Percentiles rank a stretch among this genome's conserved stretches.
Conservation (phyloP, 2,329 filamentous ascomycete genomes). For the Colletotrichum caudatum region DNA sequence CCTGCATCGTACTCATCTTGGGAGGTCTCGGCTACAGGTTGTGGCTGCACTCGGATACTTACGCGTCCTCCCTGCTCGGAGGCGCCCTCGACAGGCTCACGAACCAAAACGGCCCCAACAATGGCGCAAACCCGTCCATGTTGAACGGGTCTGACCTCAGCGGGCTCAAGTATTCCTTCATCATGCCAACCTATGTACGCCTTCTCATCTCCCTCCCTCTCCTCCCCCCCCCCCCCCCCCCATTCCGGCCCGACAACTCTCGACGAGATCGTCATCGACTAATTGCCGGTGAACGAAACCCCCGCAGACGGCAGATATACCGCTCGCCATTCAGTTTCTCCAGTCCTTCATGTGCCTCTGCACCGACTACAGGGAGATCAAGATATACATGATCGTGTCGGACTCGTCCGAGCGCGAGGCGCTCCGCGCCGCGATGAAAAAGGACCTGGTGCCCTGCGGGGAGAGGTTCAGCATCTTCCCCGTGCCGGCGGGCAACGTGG, state of each 20-base stretch:
- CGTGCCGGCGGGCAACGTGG: constrained; percentile 12
- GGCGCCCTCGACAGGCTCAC: not conserved
- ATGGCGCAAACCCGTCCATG: not conserved
- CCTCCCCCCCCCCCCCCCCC: not conserved
- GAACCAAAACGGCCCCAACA: too few relatives aligned
- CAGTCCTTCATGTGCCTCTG: constrained; percentile 35
- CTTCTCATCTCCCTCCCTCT: not conserved
- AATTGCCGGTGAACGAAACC: not conserved
- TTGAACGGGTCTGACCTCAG: not conserved
- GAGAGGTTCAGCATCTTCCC: constrained; percentile 26
- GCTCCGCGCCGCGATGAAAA: constrained; percentile 7
- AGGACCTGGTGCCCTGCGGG: constrained; percentile 12
- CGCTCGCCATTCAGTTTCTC: constrained; percentile 20
- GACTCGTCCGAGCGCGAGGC: constrained; percentile 8
- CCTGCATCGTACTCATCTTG: constrained; percentile 1
- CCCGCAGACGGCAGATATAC: constrained; percentile 14
- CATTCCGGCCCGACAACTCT: too few relatives aligned
- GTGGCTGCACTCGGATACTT: not conserved
- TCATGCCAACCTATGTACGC: constrained; percentile 34
- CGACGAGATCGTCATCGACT: not conserved
- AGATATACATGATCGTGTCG: constrained; percentile 20
- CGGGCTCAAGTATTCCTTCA: constrained; percentile 15
- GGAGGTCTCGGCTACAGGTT: constrained; percentile 6
- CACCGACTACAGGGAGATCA: constrained; percentile 28
- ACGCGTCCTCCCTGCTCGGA: not conserved